These are phyloP conservation scores for Dendrostoma leiphaemia DNA, from an alignment of 2,329 filamentous ascomycete species.

Conservation along the genomic window DNA sequence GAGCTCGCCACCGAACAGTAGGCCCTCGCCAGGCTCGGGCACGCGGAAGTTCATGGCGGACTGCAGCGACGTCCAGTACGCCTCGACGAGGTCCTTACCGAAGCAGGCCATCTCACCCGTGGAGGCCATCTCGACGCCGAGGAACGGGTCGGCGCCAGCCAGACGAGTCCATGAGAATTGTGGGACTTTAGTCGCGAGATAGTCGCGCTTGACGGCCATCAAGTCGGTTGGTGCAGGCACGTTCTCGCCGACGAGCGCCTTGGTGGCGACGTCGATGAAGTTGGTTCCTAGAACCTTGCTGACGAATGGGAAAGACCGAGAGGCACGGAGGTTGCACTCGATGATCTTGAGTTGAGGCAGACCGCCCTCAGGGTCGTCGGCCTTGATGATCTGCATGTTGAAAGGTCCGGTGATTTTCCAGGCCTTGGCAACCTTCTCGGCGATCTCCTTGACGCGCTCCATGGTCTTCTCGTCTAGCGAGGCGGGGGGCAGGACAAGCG, in stretches of 20 bases:
- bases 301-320: conserved; percentile 96
- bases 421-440: conserved; percentile 91
- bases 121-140: conserved; percentile 95
- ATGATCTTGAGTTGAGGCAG: conserved; percentile 87
- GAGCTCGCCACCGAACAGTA: conserved; percentile 87
- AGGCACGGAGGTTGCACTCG: conserved; percentile 96
- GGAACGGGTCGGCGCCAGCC: conserved; percentile 93
- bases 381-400: conserved; percentile 99
- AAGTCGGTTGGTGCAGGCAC: conserved; percentile 84
- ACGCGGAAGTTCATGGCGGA: conserved; percentile 99
- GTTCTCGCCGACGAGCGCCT: conserved; percentile 81
- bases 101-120: conserved; percentile 99
- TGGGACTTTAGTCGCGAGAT: conserved; percentile 94
- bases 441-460: conserved; percentile 90
- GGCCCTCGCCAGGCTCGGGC: conserved; percentile 89
- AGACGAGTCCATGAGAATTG: conserved; percentile 99
- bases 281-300: conserved; percentile 95
- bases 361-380: conserved; percentile 70
- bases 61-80: conserved; percentile 96
- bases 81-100: conserved; percentile 91
- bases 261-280: conserved; percentile 95
- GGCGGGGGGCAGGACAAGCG: conserved; percentile 83
- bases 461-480: conserved; percentile 76
- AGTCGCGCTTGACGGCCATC: conserved; percentile 86
- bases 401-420: conserved; percentile 98